Evolutionary conservation across 2,329 filamentous ascomycete species (phyloP), one percentile per base, ranked within the genome.

Genomic region (Fusarium virguliforme): DNA sequence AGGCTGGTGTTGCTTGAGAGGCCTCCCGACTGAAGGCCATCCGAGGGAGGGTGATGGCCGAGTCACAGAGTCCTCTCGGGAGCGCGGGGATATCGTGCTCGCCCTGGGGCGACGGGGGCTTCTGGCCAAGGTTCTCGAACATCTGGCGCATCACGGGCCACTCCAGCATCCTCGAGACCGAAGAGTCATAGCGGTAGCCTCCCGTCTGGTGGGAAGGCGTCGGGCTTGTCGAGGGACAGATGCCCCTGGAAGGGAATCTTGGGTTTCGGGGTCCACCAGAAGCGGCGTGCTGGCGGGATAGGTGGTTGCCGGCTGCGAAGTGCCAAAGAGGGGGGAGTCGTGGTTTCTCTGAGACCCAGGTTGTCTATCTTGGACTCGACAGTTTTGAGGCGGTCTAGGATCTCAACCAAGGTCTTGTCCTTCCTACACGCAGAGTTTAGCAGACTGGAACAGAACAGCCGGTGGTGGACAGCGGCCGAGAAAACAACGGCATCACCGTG

Each of bases 381-480:
- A 59, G 79, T 82, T 68, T 85, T 87, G 57, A 90, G 80, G 10
- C 85, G 83, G 53, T 89, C 87, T 32, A 90, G 80, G 59, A 90
- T 90, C 74, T 90, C 87, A 43, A 88, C 83, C 71, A 90, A 81
- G 3, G 88, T 90, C 78, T 88, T 89, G 76, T 90, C 88, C 79
- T 90, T 90, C 76, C 88, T 90, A 73, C 64, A 50, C 43, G 15
- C 8, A 38, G 48, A 56, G 50, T 62, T 76, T 64, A 75, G 66
- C 60, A 58, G 46, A 60, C 56, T 53, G 51, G 34, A 37, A 26
- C 34, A 40, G 34, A 37, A 26, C 34, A 40, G 40, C 28, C 34
- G 37, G 28, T 28, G 35, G 30, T 28, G 43, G 62, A 56, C 13
- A 58, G 55, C 30, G 56, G 62, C 51, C 43, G 56, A 66, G 53